phyloP scores from a whole-genome alignment of 2,329 filamentous ascomycete species.

The Calonectria crousiana region DNA sequence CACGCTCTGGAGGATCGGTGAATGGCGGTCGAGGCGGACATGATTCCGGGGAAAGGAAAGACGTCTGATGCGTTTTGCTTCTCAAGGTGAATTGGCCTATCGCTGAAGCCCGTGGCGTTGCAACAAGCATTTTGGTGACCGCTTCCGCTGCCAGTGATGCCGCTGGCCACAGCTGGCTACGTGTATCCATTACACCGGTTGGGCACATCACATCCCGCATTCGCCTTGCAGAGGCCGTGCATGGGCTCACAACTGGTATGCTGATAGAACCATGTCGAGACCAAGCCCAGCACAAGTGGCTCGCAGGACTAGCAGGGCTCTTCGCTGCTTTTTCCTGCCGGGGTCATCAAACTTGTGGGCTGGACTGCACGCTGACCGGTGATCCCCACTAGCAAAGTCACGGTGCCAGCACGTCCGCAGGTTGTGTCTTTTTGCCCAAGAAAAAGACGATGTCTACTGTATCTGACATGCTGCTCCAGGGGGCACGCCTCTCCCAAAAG shows the following conservation, averaged over 20 bases:
- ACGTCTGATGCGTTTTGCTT: constrained; percentile 9
- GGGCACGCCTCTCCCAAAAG: neutral
- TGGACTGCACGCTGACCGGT: constrained; percentile 16
- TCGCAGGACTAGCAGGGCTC: constrained; percentile 16
- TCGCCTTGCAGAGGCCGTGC: constrained; percentile 28
- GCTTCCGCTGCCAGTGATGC: constrained; percentile 24
- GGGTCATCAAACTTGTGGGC: constrained; percentile 19
- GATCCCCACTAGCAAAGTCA: constrained; percentile 24
- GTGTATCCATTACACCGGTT: constrained; percentile 42
- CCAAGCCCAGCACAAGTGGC: constrained; percentile 16
- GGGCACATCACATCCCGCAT: constrained; percentile 37
- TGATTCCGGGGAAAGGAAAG: constrained; percentile 20
- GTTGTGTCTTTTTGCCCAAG: neutral
- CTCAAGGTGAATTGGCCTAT: constrained; percentile 34
- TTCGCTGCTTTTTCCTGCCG: constrained; percentile 15
- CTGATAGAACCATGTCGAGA: constrained; percentile 19
- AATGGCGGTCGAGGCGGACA: constrained; percentile 33
- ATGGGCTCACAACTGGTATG: constrained; percentile 21
- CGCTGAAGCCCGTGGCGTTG: constrained; percentile 28
- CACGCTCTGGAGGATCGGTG: neutral
- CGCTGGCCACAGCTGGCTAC: constrained; percentile 33
- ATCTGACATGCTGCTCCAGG: neutral
- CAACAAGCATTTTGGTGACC: constrained; percentile 23
- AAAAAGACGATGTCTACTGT: constrained; percentile 9
- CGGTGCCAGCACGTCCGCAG: constrained; percentile 17